These are phyloP conservation scores for Apostasia shenzhenica DNA, from an alignment of 106 monocot genomes.

Conservation along the genomic window DNA sequence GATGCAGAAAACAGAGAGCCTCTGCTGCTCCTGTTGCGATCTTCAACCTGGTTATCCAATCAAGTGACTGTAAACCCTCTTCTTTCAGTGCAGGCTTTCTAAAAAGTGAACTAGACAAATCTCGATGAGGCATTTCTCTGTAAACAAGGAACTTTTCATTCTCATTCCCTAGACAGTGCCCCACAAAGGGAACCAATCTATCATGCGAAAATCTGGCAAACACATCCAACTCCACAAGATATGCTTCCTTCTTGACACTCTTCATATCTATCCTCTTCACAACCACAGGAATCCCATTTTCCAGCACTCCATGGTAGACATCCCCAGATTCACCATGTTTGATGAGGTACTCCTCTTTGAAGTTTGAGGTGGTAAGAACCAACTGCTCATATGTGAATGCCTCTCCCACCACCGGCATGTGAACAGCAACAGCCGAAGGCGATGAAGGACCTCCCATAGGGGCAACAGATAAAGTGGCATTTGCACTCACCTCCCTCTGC, in stretches of 20 bases:
- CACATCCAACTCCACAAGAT: conserved; percentile 57
- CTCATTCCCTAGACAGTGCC: conserved; percentile 42
- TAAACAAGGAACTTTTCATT: conserved; percentile 61
- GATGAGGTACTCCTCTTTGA: conserved; percentile 67
- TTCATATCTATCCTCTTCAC: conserved; percentile 60
- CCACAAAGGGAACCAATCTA: conserved; percentile 52
- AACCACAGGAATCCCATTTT: conserved; percentile 46
- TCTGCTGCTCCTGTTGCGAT: conserved; percentile 61
- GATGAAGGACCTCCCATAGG: conserved; percentile 14
- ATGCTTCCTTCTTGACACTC: conserved; percentile 36
- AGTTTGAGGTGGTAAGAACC: conserved; percentile 39
- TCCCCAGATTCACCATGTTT: conserved; percentile 81
- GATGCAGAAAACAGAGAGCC: conserved; percentile 55
- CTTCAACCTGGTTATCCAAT: conserved; percentile 71
- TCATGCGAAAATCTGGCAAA: conserved; percentile 30
- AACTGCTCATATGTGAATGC: conserved; percentile 57
- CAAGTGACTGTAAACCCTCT: conserved; percentile 43
- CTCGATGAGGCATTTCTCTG: conserved; percentile 46
- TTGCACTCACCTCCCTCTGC: conserved; percentile 4
- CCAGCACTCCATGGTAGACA: conserved; percentile 51
- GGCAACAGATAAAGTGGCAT: not conserved
- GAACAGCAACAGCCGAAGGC: conserved; percentile 21
- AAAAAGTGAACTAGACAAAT: conserved; percentile 39
- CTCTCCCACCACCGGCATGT: conserved; percentile 57
- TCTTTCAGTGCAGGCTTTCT: conserved; percentile 30